Conservation (phyloP, 108 stramenopile genomes). For the Cyclotella atomus region DNA sequence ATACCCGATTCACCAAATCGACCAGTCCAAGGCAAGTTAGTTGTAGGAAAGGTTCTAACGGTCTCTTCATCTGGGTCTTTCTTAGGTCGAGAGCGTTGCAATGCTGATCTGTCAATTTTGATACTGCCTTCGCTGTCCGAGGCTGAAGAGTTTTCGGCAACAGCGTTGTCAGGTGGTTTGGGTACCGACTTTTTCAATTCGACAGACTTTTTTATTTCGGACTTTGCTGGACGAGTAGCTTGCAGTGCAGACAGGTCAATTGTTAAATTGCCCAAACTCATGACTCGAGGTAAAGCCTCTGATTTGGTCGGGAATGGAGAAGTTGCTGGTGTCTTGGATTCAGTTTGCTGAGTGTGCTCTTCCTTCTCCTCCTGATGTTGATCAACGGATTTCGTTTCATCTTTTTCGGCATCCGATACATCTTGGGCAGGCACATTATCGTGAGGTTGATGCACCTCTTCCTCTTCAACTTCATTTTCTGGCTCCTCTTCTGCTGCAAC, state of each 20-base stretch:
- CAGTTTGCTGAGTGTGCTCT: too few relatives aligned
- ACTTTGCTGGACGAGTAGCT: slow-evolving; percentile 24
- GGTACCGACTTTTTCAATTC: background rate
- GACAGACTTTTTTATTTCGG: background rate
- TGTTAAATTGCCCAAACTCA: slow-evolving; percentile 9
- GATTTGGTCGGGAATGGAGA: background rate
- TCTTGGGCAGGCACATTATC: background rate
- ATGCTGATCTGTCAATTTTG: slow-evolving; percentile 20
- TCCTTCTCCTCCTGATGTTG: background rate
- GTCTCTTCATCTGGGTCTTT: slow-evolving; percentile 4
- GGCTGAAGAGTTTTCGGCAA: background rate
- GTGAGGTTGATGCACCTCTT: background rate
- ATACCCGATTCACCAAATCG: slow-evolving; percentile 46
- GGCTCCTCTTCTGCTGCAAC: background rate
- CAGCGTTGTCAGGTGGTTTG: background rate
- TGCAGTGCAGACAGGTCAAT: slow-evolving; percentile 31
- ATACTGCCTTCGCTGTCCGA: slow-evolving; percentile 20
- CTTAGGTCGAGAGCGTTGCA: slow-evolving; percentile 14
- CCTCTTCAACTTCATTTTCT: background rate
- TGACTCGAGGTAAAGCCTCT: slow-evolving; percentile 4
- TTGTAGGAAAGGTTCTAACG: slow-evolving; percentile 34
- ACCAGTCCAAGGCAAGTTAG: slow-evolving; percentile 44
- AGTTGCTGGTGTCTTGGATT: background rate
- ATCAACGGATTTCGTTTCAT: background rate
- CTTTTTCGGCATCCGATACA: background rate